Percentiles rank a stretch among this genome's conserved stretches.
Evolutionary conservation across 164 flowering plant species (phyloP).

Genomic region (Chimonanthus salicifolius): DNA sequence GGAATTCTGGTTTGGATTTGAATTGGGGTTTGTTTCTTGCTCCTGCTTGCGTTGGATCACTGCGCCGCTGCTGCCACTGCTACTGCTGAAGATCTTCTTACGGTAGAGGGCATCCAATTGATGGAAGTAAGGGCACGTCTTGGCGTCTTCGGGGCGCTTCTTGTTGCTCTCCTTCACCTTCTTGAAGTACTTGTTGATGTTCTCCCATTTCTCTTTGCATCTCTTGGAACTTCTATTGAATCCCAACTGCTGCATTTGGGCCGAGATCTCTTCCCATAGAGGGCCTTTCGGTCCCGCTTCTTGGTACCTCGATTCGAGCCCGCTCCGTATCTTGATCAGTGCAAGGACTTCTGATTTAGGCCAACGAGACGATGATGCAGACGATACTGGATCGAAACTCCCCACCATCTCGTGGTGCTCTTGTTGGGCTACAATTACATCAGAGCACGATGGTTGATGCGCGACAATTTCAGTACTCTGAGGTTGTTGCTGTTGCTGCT

Average conservation of each 20-base stretch:
- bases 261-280: constrained; percentile 16
- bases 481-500: background rate
- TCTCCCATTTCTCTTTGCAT: constrained; percentile 20
- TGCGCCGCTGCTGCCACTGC: background rate
- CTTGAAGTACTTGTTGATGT: constrained; percentile 19
- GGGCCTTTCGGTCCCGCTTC: constrained; percentile 48
- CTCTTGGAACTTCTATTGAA: constrained; percentile 14
- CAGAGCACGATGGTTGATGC: constrained; percentile 20
- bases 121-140: constrained; percentile 60
- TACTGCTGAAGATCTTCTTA: constrained; percentile 26
- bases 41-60: constrained; percentile 7
- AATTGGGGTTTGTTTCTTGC: background rate
- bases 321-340: constrained; percentile 49
- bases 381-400: constrained; percentile 32
- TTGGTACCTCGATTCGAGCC: constrained; percentile 51
- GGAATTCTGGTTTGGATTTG: background rate
- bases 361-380: constrained; percentile 39
- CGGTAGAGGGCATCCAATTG: constrained; percentile 45
- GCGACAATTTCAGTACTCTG: constrained; percentile 8
- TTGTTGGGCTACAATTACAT: constrained; percentile 27
- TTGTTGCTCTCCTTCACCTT: constrained; percentile 14
- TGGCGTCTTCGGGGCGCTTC: constrained; percentile 64
- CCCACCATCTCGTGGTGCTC: constrained; percentile 22
- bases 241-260: constrained; percentile 10
- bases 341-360: constrained; percentile 59